Conservation (phyloP, 2,329 filamentous ascomycete species). For the Lecanicillium sp. region DNA sequence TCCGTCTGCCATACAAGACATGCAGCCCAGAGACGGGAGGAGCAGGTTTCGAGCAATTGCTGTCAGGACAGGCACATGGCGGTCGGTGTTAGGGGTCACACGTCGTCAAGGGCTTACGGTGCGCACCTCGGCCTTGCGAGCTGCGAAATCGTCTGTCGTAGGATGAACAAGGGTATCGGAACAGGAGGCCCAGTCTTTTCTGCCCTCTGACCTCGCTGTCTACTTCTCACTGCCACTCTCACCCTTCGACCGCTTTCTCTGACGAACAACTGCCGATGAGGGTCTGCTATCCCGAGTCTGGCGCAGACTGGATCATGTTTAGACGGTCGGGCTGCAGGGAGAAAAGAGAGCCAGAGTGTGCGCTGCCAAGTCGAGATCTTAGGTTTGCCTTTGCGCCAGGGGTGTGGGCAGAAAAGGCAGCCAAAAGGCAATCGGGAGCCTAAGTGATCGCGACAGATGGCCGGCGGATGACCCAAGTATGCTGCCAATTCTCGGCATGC, state of each 20-base stretch:
- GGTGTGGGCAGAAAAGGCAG: background rate
- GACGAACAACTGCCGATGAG: slow-evolving; percentile 6
- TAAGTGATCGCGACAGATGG: slow-evolving; percentile 7
- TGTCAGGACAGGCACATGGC: background rate
- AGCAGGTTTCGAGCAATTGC: background rate
- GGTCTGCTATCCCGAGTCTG: background rate
- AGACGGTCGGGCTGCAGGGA: background rate
- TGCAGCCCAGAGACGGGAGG: background rate
- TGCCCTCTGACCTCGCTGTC: background rate
- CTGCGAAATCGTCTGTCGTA: slow-evolving; percentile 9
- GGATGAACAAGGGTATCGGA: slow-evolving; percentile 8
- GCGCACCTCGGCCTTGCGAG: background rate
- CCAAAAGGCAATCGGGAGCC: background rate
- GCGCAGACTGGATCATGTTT: background rate
- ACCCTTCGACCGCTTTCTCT: too few relatives aligned
- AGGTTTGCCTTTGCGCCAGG: background rate
- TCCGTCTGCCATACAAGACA: background rate
- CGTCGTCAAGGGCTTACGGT: background rate
- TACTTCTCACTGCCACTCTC: background rate
- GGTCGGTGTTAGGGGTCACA: too few relatives aligned
- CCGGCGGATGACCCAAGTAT: background rate
- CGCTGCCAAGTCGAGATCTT: background rate
- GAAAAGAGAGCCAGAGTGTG: background rate
- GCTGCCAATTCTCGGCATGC: background rate
- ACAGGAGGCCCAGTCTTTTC: slow-evolving; percentile 1